A percentile compares a stretch with the other conserved stretches of the same genome.
Conservation (phyloP, 179 eudicot genomes). For the Gypsophila paniculata region DNA sequence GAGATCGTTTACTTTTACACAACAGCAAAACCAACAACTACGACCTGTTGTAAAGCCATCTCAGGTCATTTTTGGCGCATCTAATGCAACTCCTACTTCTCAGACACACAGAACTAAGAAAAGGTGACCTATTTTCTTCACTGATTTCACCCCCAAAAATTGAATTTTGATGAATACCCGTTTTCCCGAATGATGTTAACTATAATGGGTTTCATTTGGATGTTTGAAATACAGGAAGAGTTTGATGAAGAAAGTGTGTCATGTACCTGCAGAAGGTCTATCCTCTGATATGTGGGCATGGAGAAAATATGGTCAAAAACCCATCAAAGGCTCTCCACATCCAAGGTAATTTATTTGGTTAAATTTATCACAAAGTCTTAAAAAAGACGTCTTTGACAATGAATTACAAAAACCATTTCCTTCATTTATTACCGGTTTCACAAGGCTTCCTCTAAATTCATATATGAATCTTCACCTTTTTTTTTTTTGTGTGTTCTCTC, state of each 20-base stretch:
- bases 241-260: conserved; percentile 36
- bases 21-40: conserved; percentile 10
- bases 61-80: conserved; percentile 17
- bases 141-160: background rate
- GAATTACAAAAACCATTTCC: too few species aligned
- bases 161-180: conserved; percentile 19
- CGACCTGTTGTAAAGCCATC: conserved; percentile 25
- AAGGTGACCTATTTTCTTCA: conserved; percentile 22
- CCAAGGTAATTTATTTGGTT: conserved; percentile 26
- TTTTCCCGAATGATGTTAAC: conserved; percentile 4
- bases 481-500: background rate
- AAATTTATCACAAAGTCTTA: too few species aligned
- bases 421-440: too few species aligned
- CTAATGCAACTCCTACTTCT: conserved; percentile 16
- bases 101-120: conserved; percentile 31
- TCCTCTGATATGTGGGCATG: conserved; percentile 45
- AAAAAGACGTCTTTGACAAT: too few species aligned
- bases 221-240: conserved; percentile 30
- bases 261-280: conserved; percentile 41
- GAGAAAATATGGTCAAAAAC: conserved; percentile 45
- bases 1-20: conserved; percentile 18
- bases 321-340: conserved; percentile 44
- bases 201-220: conserved; percentile 23
- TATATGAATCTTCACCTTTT: background rate
- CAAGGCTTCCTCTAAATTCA: too few species aligned